Percentiles rank a stretch among this genome's conserved stretches.
Conservation (phyloP, 2,329 filamentous ascomycete genomes). For the Venturia pyrina region DNA sequence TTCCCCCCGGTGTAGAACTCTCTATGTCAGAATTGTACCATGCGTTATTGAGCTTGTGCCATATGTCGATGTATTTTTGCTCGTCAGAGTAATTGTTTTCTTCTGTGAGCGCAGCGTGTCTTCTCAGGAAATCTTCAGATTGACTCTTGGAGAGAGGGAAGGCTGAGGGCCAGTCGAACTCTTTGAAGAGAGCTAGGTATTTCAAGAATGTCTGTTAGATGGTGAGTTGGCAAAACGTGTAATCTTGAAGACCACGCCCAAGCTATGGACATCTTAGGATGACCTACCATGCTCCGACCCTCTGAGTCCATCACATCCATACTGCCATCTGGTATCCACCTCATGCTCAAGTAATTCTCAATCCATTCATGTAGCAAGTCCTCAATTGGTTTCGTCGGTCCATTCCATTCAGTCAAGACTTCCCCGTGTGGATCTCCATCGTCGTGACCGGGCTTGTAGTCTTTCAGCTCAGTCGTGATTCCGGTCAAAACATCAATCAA, state of each 20-base stretch:
- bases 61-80: background rate
- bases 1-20: no score
- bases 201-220: background rate
- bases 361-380: background rate
- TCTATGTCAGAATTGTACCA: background rate
- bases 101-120: background rate
- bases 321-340: slow-evolving; percentile 1
- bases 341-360: background rate
- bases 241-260: background rate
- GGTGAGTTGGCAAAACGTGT: background rate
- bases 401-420: background rate
- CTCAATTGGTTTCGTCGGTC: background rate
- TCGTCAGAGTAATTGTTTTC: background rate
- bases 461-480: background rate
- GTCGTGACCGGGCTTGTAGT: background rate
- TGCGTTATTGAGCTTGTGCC: background rate
- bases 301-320: background rate
- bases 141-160: background rate
- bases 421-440: slow-evolving; percentile 4
- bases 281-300: background rate
- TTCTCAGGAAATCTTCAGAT: background rate
- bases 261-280: background rate
- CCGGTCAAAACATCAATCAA: slow-evolving; percentile 1
- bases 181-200: background rate
- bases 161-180: background rate